Evolutionary conservation across 106 monocot genomes (phyloP), one percentile per base, ranked within the genome.

Genomic region (Dendrobium chrysotoxum): DNA sequence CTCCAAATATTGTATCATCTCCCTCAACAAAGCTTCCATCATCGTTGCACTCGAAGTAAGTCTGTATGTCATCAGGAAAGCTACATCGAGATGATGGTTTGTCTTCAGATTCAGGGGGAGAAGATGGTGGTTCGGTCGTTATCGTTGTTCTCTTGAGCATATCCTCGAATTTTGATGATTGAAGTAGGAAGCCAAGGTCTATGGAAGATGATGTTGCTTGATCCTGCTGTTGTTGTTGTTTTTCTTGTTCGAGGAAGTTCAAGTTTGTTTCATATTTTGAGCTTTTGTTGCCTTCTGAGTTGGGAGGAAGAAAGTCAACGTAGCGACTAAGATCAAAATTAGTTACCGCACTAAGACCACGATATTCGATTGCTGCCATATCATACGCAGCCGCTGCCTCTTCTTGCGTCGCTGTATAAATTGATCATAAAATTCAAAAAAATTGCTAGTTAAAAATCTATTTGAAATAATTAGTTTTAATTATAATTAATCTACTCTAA

Each of bases 351-450:
- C 90, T 93, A 15, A 88, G 88, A 2, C 96, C 93, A 3, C 96
- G 83, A 82, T 96, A 88, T 79, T 93, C 96, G 54, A 96, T 93
- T 1, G 96, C 96, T 15, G 96, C 96, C 87, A 88, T 91, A 84
- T 96, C 96, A 81, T 96, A 96, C 2, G 96, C 96, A 5, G 79
- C 86, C 15, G 96, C 96, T 0, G 96, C 96, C 44, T 93, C 96
- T 81, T 96, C 93, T 64, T 93, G 90, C 30, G 83, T 83, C 4
- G 83, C 83, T 83, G 70, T 47, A n/a, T 21, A n/a, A 71, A 71
- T 74, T 4, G 18, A 41, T 40, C n/a, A 13, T 61, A 61, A 61
- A 61, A 23, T 9, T 10, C 0, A 23, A 61, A 61, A n/a, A 61
- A 61, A 23, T 25, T n/a, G 50, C 15, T 13, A 50, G 13, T 15